These are phyloP conservation scores for Prillingera fragicola DNA, from an alignment of 1,284 basidiomycete species.

Conservation along the genomic window DNA sequence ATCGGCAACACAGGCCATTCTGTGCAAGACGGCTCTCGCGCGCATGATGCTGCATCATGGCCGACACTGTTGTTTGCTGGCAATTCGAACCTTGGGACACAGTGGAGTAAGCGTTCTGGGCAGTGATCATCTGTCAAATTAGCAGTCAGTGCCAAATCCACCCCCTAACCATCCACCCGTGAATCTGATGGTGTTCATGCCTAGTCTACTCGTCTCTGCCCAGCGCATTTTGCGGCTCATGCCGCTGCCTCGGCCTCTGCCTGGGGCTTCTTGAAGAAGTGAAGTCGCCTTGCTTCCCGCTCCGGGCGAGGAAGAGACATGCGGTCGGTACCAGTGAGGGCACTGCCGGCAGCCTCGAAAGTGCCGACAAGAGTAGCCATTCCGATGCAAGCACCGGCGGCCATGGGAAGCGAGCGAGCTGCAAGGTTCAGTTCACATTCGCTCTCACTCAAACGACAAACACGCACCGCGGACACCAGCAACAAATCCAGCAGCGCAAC, in stretches of 20 bases:
- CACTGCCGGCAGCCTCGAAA: constrained; percentile 70
- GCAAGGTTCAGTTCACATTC: constrained; percentile 2
- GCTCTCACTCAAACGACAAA: background rate
- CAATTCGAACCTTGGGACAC: too few relatives aligned
- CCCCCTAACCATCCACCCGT: background rate
- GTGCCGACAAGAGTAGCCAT: constrained; percentile 75
- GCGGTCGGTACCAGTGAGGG: constrained; percentile 39
- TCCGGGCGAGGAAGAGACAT: constrained; percentile 45
- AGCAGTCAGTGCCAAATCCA: background rate
- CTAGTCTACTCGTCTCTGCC: constrained; percentile 14
- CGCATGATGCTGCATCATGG: too few relatives aligned
- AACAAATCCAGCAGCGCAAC: constrained; percentile 87
- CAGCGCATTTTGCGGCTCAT: constrained; percentile 3
- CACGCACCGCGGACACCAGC: constrained; percentile 72
- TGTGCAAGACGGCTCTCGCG: too few relatives aligned
- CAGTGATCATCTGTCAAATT: background rate
- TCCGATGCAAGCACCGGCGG: constrained; percentile 71
- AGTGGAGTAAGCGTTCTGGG: too few relatives aligned
- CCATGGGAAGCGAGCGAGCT: constrained; percentile 81
- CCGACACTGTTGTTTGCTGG: too few relatives aligned
- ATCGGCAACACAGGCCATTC: too few relatives aligned
- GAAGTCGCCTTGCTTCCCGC: constrained; percentile 48
- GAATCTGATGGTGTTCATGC: constrained; percentile 14
- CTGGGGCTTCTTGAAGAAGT: constrained; percentile 51
- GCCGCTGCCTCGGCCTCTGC: constrained; percentile 25